Evolutionary conservation across 202 grass and related monocot genomes (phyloP).

Genomic region (Musa balbisiana): DNA sequence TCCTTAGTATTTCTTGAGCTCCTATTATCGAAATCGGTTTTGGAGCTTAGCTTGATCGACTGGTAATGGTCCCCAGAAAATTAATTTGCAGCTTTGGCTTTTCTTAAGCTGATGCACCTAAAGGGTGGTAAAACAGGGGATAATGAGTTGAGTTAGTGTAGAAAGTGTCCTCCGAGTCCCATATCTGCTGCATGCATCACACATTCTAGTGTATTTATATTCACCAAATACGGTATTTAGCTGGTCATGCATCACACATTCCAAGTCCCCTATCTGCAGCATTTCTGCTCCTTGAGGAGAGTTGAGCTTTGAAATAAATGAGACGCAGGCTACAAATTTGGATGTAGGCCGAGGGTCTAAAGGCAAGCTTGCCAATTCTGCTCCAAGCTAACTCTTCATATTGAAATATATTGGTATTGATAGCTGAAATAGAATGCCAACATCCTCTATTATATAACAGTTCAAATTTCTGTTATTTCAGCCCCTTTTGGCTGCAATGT

Average conservation of each 20-base stretch:
- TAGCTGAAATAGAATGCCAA: background rate
- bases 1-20: too few species aligned
- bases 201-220: too few species aligned
- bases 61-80: background rate
- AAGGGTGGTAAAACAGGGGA: background rate
- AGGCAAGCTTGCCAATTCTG: background rate
- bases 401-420: background rate
- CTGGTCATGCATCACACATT: too few species aligned
- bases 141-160: background rate
- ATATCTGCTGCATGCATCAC: too few species aligned
- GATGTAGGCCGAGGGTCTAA: background rate
- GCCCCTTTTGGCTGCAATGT: background rate
- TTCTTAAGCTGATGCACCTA: background rate
- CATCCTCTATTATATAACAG: background rate
- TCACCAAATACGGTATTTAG: too few species aligned
- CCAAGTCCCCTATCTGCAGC: background rate
- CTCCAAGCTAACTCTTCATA: background rate
- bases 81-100: background rate
- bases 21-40: background rate
- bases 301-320: background rate
- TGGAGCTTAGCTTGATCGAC: conserved; percentile 16
- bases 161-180: too few species aligned
- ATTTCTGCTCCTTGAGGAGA: background rate
- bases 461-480: background rate
- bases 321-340: background rate